Conservation (phyloP, 495 filamentous ascomycete genomes). For the Trichoderma erinaceum region DNA sequence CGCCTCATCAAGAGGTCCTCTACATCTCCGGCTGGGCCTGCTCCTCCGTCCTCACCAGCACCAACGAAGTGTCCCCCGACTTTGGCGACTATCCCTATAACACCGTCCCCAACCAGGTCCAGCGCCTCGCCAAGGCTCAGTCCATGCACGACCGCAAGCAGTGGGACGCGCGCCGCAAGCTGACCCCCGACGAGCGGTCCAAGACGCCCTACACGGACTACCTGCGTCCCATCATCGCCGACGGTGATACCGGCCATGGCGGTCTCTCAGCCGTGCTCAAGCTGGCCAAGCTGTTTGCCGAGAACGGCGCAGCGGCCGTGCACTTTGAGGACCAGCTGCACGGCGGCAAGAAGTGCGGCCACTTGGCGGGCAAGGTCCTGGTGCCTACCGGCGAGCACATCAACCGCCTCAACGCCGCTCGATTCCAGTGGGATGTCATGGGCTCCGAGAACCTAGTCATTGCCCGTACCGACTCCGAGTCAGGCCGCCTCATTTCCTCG, state of each 20-base stretch:
- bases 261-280: conserved; percentile 90
- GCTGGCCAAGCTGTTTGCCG: conserved; percentile 96
- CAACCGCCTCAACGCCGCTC: conserved; percentile 82
- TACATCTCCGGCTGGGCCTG: conserved; percentile 98
- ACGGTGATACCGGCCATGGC: conserved; percentile 93
- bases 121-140: conserved; percentile 92
- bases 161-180: conserved; percentile 73
- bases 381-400: conserved; percentile 94
- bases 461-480: conserved; percentile 91
- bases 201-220: conserved; percentile 83
- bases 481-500: conserved; percentile 80
- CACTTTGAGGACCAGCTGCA: conserved; percentile 98
- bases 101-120: conserved; percentile 96
- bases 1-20: conserved; percentile 87
- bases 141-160: conserved; percentile 94
- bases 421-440: conserved; percentile 99
- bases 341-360: conserved; percentile 97
- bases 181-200: conserved; percentile 64
- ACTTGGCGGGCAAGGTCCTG: conserved; percentile 92
- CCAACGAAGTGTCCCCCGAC: conserved; percentile 94
- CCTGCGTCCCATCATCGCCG: conserved; percentile 90
- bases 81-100: conserved; percentile 99
- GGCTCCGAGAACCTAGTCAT: conserved; percentile 90
- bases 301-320: conserved; percentile 92
- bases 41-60: conserved; percentile 82